phyloP scores from a whole-genome alignment of 1,284 basidiomycete genomes.

The Mycena citricolor region DNA sequence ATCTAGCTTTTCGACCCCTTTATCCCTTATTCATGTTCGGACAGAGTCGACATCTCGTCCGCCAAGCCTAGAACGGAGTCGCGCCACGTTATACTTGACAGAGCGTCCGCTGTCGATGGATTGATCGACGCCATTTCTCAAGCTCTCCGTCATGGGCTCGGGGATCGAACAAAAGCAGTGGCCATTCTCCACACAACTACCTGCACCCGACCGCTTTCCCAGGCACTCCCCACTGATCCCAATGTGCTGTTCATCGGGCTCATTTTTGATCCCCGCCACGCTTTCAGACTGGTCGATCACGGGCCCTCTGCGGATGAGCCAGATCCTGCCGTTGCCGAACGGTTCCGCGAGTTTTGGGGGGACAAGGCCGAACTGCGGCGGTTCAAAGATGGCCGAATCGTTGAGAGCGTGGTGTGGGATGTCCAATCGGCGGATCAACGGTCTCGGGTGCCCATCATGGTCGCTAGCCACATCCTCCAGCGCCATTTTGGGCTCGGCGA shows the following conservation, averaged over 20 bases:
- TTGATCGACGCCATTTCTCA: conserved; percentile 55
- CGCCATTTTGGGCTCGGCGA: conserved; percentile 70
- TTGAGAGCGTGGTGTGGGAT: conserved; percentile 95
- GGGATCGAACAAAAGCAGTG: conserved; percentile 63
- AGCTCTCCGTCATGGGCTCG: conserved; percentile 66
- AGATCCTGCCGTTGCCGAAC: conserved; percentile 48
- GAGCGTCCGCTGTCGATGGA: conserved; percentile 58
- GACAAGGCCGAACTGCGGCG: conserved; percentile 90
- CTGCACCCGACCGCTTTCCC: conserved; percentile 46
- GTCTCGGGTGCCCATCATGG: conserved; percentile 72
- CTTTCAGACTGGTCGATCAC: conserved; percentile 84
- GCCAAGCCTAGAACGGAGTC: conserved; percentile 48
- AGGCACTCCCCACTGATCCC: conserved; percentile 48
- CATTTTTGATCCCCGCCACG: conserved; percentile 67
- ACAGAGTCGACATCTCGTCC: conserved; percentile 62
- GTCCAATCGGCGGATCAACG: conserved; percentile 75
- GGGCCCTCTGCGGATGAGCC: conserved; percentile 76
- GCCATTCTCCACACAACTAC: conserved; percentile 56
- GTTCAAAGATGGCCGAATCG: conserved; percentile 94
- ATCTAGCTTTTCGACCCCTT: conserved; percentile 5
- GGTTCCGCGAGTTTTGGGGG: conserved; percentile 91
- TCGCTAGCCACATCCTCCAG: conserved; percentile 74
- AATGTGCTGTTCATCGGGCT: conserved; percentile 69
- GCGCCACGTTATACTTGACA: conserved; percentile 52
- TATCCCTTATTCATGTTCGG: conserved; percentile 16